Evolutionary conservation across 768 basidiomycete species (phyloP), one percentile per base, ranked within the genome.

Genomic region (Boletus huronensis): DNA sequence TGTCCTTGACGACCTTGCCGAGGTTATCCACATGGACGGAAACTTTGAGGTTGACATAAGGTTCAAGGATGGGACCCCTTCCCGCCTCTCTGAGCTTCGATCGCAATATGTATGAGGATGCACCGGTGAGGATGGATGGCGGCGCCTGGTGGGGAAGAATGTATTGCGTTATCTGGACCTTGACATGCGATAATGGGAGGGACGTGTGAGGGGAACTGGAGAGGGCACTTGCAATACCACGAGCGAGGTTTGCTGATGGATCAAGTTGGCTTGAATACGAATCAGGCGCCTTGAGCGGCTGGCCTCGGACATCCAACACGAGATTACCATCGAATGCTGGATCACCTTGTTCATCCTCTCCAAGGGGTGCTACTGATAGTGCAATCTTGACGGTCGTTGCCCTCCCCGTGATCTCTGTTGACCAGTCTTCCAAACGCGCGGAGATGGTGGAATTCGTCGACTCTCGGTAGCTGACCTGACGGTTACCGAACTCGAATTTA

Each of bases 401-500:
- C 62, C 81, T 84, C 25, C 88, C 88, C 13, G 77, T 77, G 14
- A 86, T 71, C 31, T 88, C 85, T 21, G 82, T 80, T 48, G 79
- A 74, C 87, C 88, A 91, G 3, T 71, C 65, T 50, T 80, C 70
- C 56, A 76, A 71, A 31, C 19, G 56, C 6, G 68, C 36, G 23
- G 64, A 34, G 17, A 70, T 67, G 3, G 59, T 60, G 3, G 67
- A 59, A 17, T 72, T 66, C 31, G 59, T 57, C 14, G 75, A 79
- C 69, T 93, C 92, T 17, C 91, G 82, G 72, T 88, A 93, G 70
- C 86, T 87, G 50, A 93, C 91, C 14, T 85, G 81, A 50, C 90
- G 82, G 53, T 72, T 74, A 6, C 92, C 90, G 59, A 93, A 80
- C 64, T 92, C 85, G 63, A 90, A 92, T 42, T 80, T 77, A 31